Evolutionary conservation across 441 rosid species (phyloP).

Genomic region (Populus trichocarpa): DNA sequence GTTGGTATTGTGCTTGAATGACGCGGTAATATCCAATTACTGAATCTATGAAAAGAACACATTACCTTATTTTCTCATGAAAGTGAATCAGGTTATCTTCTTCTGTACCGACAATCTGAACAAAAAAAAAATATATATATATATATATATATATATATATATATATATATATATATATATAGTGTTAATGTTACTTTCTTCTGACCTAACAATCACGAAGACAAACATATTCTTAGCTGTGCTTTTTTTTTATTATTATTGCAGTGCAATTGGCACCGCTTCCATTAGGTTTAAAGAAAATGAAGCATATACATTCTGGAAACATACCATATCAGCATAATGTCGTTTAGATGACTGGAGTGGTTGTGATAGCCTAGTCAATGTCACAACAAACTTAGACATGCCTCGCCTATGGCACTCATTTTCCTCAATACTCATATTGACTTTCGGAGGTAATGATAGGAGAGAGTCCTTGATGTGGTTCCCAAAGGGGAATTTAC

Average conservation of each 20-base stretch:
- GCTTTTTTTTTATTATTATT: conserved; percentile 1
- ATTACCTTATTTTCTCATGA: conserved; percentile 93
- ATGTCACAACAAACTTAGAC: conserved; percentile 55
- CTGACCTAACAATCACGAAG: not conserved
- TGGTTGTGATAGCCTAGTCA: conserved; percentile 70
- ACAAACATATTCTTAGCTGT: conserved; percentile 4
- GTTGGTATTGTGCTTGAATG: conserved; percentile 11
- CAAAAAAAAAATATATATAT: not conserved
- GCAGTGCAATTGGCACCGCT: conserved; percentile 1
- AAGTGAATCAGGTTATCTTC: conserved; percentile 82
- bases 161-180: not conserved
- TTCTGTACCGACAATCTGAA: conserved; percentile 87
- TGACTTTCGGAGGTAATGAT: conserved; percentile 84
- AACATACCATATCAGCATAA: conserved; percentile 88
- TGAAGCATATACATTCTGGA: not conserved
- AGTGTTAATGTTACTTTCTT: not conserved
- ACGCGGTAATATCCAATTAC: not conserved
- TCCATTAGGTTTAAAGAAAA: conserved; percentile 11
- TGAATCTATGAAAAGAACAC: conserved; percentile 6
- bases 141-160: too few relatives aligned
- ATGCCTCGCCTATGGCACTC: conserved; percentile 59
- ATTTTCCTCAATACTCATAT: conserved; percentile 56
- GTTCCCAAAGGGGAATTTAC: conserved; percentile 95
- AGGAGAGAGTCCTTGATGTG: conserved; percentile 88
- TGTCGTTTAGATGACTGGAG: conserved; percentile 60